Evolutionary conservation across 805 yeast genomes (phyloP), one percentile per base, ranked within the genome.

Genomic region (Candida sonorensis): DNA sequence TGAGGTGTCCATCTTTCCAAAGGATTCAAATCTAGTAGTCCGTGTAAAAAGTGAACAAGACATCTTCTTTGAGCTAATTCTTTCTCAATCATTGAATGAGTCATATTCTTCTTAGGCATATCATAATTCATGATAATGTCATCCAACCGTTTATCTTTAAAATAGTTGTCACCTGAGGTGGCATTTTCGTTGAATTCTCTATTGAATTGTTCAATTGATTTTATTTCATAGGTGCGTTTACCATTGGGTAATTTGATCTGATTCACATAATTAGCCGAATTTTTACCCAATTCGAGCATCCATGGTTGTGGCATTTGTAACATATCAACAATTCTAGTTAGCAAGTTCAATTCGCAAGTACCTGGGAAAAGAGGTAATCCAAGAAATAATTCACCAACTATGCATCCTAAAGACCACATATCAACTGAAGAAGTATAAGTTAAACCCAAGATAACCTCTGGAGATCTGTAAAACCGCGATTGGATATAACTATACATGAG

Each of bases 301-400:
- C 96, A 94, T 16, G 80, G 63, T 9, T 96, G 97, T 16, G 98
- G 98, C 41, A 65, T 57, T 0, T 94, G 96, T 37, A 90, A 57
- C 65, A 87, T 81, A 26, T 81, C 80, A 3, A 81, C 75, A 23
- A 92, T 87, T 44, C 95, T 77, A 40, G 75, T 67, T 27, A 94
- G 62, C 57, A 90, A 97, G 53, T 90, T 87, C 57, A 79, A 92
- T 57, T 92, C 98, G 0, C 95, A 83, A 3, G 87, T 72, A 3
- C 98, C 98, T 0, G 98, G 97, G 48, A 90, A 86, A 44, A 90
- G 67, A 1, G 98, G 98, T 35, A 90, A 66, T 1, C 98, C 98
- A 31, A 90, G 47, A 35, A 71, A 73, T 26, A 73, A 50, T 41
- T 73, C 79, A 1, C 77, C 77, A 16, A 72, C 71, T 16, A 73